Evolutionary conservation across 306 rosid species (phyloP).

Genomic region (Pterocarpus macrocarpus): DNA sequence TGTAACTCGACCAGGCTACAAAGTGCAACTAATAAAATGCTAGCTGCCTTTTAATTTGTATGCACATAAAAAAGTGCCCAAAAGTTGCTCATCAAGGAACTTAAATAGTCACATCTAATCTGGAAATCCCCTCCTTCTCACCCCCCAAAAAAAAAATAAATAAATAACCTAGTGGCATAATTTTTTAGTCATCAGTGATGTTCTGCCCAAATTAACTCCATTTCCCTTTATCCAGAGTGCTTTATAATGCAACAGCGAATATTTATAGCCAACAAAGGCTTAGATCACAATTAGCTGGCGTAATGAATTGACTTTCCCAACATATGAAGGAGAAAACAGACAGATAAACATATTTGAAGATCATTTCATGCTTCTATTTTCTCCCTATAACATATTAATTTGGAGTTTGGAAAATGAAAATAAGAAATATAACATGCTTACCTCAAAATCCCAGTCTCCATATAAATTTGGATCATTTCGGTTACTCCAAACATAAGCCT

Average conservation of each 20-base stretch:
- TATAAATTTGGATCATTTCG: constrained; percentile 77
- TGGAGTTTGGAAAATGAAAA: background rate
- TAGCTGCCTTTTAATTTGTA: background rate
- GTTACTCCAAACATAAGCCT: constrained; percentile 80
- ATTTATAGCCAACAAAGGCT: background rate
- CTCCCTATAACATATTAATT: background rate
- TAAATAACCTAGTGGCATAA: background rate
- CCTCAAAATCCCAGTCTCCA: constrained; percentile 95
- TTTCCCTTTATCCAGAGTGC: constrained; percentile 11
- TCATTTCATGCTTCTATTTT: constrained; percentile 5
- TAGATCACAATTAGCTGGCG: background rate
- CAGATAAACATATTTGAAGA: constrained; percentile 20
- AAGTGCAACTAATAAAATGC: background rate
- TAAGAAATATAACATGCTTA: constrained; percentile 39
- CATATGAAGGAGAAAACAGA: background rate
- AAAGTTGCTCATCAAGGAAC: no score
- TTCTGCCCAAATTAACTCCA: background rate
- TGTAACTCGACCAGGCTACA: background rate
- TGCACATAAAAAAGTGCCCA: background rate
- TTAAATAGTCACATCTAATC: background rate
- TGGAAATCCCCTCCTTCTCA: background rate
- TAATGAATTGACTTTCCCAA: constrained; percentile 14
- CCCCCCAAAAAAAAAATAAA: background rate
- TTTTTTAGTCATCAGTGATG: background rate
- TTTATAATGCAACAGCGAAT: constrained; percentile 1